Evolutionary conservation across 2,329 filamentous ascomycete genomes (phyloP), one percentile per base, ranked within the genome.

Genomic region (Myriosclerotinia scirpicola): DNA sequence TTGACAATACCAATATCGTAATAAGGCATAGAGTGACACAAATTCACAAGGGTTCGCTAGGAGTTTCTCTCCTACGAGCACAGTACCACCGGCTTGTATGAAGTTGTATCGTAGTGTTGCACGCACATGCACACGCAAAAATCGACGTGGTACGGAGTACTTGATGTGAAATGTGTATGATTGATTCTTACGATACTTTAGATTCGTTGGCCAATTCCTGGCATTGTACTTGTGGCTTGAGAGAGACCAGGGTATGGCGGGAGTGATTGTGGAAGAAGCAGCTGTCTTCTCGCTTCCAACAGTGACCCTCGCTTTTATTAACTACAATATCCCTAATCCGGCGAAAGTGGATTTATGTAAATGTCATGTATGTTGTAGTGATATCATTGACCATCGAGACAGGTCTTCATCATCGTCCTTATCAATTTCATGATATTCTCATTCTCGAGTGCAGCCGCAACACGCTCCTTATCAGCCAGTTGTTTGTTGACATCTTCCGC

Each of bases 401-500:
- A 96, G 1, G 90, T 94, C 76, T 92, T 88, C 69, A 98, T 83
- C 95, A 99, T 98, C 79, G 95, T 97, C 77, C 91, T 88, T 70
- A 99, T 83, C 42, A 97, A 91, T 52, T 88, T 88, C 82, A 92
- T 92, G 68, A 99, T 81, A 1, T 91, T 96, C 66, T 91, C 91
- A 77, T 99, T 99, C 79, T 98, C 95, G 73, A 97, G 81, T 8
- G 95, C 95, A 12, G 95, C 95, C 1, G 94, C 93, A 54, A 99
- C 95, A 69, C 95, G 84, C 81, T 99, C 95, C 82, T 98, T 99
- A 80, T 99, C 95, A 44, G 88, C 91, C 54, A 99, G 81, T 79
- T 99, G 95, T 82, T 97, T 97, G 80, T 96, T 97, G 63, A 97
- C 93, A 77, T 97, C 93, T 70, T 97, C 93, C 55, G 92, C 94